Percentiles rank a stretch among this genome's conserved stretches.
phyloP scores from a whole-genome alignment of 2,329 filamentous ascomycete species.

The Fonsecaea erecta region DNA sequence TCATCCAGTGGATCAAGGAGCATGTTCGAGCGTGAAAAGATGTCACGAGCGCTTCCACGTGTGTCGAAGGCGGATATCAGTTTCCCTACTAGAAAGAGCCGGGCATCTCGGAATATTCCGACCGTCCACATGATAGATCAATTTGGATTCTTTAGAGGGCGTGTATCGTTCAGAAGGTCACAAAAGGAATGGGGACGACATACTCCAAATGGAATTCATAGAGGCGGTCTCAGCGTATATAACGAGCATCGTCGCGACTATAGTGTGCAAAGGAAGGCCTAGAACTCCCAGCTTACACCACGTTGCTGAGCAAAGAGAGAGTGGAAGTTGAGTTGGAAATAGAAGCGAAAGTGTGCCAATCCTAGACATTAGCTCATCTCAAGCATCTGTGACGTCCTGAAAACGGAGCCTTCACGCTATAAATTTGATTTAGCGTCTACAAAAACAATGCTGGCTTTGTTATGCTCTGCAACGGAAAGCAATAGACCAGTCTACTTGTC shows the following conservation, averaged over 20 bases:
- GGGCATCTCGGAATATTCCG: too few species aligned
- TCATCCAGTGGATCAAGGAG: constrained; percentile 22
- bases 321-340: not conserved
- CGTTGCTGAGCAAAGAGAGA: too few species aligned
- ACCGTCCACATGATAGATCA: too few species aligned
- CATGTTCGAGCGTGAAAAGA: not conserved
- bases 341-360: too few species aligned
- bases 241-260: too few species aligned
- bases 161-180: too few species aligned
- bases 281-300: too few species aligned
- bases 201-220: too few species aligned
- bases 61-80: not conserved
- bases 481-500: constrained; percentile 16
- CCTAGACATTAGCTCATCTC: not conserved
- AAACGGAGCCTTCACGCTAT: not conserved
- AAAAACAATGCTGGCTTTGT: constrained; percentile 21
- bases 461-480: constrained; percentile 17
- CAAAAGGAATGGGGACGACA: too few species aligned
- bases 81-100: not conserved
- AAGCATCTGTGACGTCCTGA: not conserved
- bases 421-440: constrained; percentile 10
- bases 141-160: too few species aligned
- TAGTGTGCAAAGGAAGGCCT: too few species aligned
- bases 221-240: too few species aligned
- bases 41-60: not conserved